Percentiles rank a stretch among this genome's conserved stretches.
phyloP scores from a whole-genome alignment of 768 basidiomycete genomes.

The Hygrophoropsis aurantiaca region DNA sequence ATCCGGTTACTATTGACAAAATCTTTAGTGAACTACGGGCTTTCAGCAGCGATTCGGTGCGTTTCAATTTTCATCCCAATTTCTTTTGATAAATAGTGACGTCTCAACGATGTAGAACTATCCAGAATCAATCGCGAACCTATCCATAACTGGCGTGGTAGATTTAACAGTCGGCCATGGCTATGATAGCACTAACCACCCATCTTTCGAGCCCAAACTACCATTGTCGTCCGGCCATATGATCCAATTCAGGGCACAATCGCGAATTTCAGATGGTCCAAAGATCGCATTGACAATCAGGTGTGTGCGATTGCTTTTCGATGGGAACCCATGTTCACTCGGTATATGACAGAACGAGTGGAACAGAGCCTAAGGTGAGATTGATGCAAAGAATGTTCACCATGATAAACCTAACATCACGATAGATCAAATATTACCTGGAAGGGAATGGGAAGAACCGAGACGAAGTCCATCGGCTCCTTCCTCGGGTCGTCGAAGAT shows the following conservation, averaged over 20 bases:
- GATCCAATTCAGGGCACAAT: conserved; percentile 70
- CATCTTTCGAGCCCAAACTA: conserved; percentile 56
- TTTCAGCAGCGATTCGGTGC: conserved; percentile 24
- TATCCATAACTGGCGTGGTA: conserved; percentile 60
- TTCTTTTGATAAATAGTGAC: conserved; percentile 14
- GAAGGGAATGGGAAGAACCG: conserved; percentile 69
- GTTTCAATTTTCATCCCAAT: background rate
- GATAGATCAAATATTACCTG: conserved; percentile 87
- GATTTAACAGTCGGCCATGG: conserved; percentile 67
- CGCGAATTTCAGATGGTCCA: conserved; percentile 37
- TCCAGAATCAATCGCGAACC: conserved; percentile 58
- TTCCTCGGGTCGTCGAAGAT: conserved; percentile 59
- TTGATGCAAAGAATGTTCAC: too few relatives aligned
- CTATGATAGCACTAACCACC: conserved; percentile 76
- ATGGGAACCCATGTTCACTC: background rate
- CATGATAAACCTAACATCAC: too few relatives aligned
- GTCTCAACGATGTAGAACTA: conserved; percentile 41
- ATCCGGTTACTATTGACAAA: conserved; percentile 59
- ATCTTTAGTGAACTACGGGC: conserved; percentile 71
- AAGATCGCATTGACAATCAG: conserved; percentile 69
- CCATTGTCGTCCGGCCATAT: conserved; percentile 81
- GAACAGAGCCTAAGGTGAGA: conserved; percentile 84
- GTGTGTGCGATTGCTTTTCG: conserved; percentile 34
- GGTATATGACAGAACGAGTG: conserved; percentile 61
- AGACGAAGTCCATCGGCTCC: conserved; percentile 42